A percentile compares a stretch with the other conserved stretches of the same genome.
Evolutionary conservation across 2,329 filamentous ascomycete species (phyloP).

Genomic region (Colletotrichum godetiae): DNA sequence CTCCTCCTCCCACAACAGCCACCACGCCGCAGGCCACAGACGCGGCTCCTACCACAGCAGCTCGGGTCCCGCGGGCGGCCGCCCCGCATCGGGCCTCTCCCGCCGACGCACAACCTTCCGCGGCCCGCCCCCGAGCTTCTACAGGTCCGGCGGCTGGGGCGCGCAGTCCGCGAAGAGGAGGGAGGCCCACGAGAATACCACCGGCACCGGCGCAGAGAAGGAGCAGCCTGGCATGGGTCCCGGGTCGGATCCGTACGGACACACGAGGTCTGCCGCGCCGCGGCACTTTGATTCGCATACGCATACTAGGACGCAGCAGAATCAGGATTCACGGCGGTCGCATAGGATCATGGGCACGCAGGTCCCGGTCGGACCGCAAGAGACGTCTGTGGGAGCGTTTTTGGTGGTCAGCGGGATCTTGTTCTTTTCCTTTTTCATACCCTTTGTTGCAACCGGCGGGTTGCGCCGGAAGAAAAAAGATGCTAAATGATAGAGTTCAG

Average conservation of each 20-base stretch:
- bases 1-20: conserved; percentile 44
- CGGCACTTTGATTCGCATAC: conserved; percentile 82
- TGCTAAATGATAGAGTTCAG: not conserved
- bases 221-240: conserved; percentile 65
- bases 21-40: conserved; percentile 41
- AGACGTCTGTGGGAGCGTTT: conserved; percentile 56
- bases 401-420: conserved; percentile 62
- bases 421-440: conserved; percentile 57
- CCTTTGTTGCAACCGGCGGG: conserved; percentile 53
- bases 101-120: conserved; percentile 80
- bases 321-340: conserved; percentile 63
- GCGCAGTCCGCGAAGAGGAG: conserved; percentile 68
- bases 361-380: conserved; percentile 53
- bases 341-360: conserved; percentile 52
- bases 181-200: conserved; percentile 61
- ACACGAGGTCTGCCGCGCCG: conserved; percentile 61
- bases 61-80: conserved; percentile 73
- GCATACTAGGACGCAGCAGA: conserved; percentile 80
- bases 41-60: conserved; percentile 65
- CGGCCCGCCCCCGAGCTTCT: conserved; percentile 92
- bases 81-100: conserved; percentile 84
- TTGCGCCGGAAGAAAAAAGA: conserved; percentile 43
- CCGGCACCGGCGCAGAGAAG: conserved; percentile 37
- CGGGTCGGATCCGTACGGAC: conserved; percentile 61
- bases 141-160: conserved; percentile 83